A percentile compares a stretch with the other conserved stretches of the same genome.
Conservation (phyloP, 2,329 filamentous ascomycete genomes). For the Parascedosporium putredinis region DNA sequence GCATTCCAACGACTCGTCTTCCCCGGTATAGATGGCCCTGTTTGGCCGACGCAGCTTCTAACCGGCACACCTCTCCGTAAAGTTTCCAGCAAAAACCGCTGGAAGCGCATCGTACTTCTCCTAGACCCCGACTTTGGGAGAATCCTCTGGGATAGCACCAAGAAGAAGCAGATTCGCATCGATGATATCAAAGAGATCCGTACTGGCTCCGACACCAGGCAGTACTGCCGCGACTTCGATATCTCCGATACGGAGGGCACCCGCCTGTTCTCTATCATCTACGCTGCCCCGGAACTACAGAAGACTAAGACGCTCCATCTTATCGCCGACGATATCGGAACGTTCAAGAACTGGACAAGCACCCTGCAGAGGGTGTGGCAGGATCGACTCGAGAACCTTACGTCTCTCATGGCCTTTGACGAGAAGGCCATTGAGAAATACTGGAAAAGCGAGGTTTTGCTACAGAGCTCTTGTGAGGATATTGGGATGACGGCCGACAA, state of each 20-base stretch:
- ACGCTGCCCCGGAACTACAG: slow-evolving; percentile 65
- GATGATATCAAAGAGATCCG: slow-evolving; percentile 92
- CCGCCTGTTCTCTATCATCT: slow-evolving; percentile 84
- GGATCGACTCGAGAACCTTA: slow-evolving; percentile 82
- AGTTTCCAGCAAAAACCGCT: slow-evolving; percentile 66
- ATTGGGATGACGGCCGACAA: slow-evolving; percentile 27
- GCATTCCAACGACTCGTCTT: slow-evolving; percentile 36
- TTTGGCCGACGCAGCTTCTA: slow-evolving; percentile 66
- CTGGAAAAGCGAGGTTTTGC: slow-evolving; percentile 77
- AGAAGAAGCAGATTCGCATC: slow-evolving; percentile 79
- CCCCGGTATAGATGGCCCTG: slow-evolving; percentile 49
- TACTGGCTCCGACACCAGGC: slow-evolving; percentile 70
- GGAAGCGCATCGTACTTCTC: slow-evolving; percentile 58
- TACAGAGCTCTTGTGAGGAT: slow-evolving; percentile 43
- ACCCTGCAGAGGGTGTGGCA: slow-evolving; percentile 77
- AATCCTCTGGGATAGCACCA: slow-evolving; percentile 74
- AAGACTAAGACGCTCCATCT: slow-evolving; percentile 85
- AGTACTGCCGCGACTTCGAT: slow-evolving; percentile 78
- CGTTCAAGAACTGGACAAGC: slow-evolving; percentile 69
- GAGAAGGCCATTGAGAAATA: slow-evolving; percentile 73
- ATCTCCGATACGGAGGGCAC: slow-evolving; percentile 56
- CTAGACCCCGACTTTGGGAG: slow-evolving; percentile 77
- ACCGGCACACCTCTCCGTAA: slow-evolving; percentile 72
- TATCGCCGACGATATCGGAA: slow-evolving; percentile 62
- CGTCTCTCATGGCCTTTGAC: slow-evolving; percentile 75